Percentiles rank a stretch among this genome's conserved stretches.
These are phyloP conservation scores for Naganishia friedmannii DNA, from an alignment of 768 basidiomycete genomes.

Conservation along the genomic window DNA sequence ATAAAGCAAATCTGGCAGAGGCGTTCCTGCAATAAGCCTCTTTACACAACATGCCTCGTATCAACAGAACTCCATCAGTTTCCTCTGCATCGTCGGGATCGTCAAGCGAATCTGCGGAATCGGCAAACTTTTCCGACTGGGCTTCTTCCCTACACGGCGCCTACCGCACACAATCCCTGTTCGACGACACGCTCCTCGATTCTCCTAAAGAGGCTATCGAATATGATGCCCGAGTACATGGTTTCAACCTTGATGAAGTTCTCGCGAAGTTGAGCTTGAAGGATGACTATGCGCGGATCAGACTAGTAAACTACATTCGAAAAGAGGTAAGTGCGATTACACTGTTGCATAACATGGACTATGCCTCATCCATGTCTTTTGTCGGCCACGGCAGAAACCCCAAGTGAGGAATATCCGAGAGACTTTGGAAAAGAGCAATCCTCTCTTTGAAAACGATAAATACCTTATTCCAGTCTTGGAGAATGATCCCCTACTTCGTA, in stretches of 20 bases:
- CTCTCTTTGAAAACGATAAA: slow-evolving; percentile 69
- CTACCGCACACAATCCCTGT: slow-evolving; percentile 24
- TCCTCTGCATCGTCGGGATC: slow-evolving; percentile 19
- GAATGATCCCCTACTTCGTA: slow-evolving; percentile 86
- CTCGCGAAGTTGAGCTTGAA: slow-evolving; percentile 49
- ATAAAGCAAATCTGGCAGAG: not conserved
- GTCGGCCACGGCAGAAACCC: slow-evolving; percentile 1
- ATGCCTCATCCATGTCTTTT: not conserved
- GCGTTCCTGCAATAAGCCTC: too few species aligned
- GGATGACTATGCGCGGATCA: slow-evolving; percentile 74
- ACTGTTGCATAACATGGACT: slow-evolving; percentile 43
- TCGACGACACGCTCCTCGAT: slow-evolving; percentile 37
- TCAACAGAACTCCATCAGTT: slow-evolving; percentile 12
- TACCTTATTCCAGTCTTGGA: slow-evolving; percentile 77
- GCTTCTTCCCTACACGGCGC: slow-evolving; percentile 29
- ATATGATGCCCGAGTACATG: slow-evolving; percentile 36
- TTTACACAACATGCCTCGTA: slow-evolving; percentile 11
- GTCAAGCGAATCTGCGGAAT: slow-evolving; percentile 28
- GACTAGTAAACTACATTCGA: slow-evolving; percentile 82
- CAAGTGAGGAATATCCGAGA: slow-evolving; percentile 46
- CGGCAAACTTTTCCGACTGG: slow-evolving; percentile 29
- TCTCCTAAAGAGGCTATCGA: slow-evolving; percentile 40
- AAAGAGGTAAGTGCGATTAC: slow-evolving; percentile 48
- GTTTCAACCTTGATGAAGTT: slow-evolving; percentile 35
- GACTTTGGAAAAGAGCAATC: slow-evolving; percentile 61